Base-by-base conservation (phyloP, 495 filamentous ascomycete species). In the Rusavskia elegans region DNA sequence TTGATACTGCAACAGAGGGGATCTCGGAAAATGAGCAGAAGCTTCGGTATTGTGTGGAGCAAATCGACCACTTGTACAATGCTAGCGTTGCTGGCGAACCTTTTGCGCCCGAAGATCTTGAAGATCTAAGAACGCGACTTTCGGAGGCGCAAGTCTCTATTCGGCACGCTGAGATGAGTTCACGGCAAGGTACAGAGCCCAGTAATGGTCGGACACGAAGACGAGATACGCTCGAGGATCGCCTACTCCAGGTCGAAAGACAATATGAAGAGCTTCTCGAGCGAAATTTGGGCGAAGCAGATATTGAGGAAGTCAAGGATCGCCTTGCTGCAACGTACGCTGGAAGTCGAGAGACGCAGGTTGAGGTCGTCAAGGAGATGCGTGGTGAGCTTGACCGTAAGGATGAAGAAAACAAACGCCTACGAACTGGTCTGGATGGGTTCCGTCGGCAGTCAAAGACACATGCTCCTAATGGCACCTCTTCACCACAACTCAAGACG, bases 141-240 rank as follows among this genome's bases (percentile, higher is more conserved):
- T 61, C 93, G 30, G 89, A 97, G 64, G 85, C 84, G 0, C 90
- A 95, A 68, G 88, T 87, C 10, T 84, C 96, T 52, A 83, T 96
- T 54, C 83, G 90, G 45, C 92, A 95, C 68, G 87, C 88, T 17
- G 92, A 98, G 65, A 73, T 95, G 30, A 84, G 84, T 14, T 70
- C 87, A 42, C 84, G 75, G 51, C 80, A 86, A 53, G 74, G 78
- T 40, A 70, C 71, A 17, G 80, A 84, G 53, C 68, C 76, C 51
- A 72, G 75, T 56, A 75, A 72, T 59, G 75, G 76, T 53, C 79
- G 81, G 55, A 71, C 76, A 54, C 81, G 77, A 63, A 79, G 81
- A 57, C 71, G 80, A 44, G 73, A 75, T 42, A 81, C 87, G 50
- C 72, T 95, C 20, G 86, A 95, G 66, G 71, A 79, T 57, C 78